phyloP scores from a whole-genome alignment of 805 yeast species.

The Citeromyces nyonsensis region DNA sequence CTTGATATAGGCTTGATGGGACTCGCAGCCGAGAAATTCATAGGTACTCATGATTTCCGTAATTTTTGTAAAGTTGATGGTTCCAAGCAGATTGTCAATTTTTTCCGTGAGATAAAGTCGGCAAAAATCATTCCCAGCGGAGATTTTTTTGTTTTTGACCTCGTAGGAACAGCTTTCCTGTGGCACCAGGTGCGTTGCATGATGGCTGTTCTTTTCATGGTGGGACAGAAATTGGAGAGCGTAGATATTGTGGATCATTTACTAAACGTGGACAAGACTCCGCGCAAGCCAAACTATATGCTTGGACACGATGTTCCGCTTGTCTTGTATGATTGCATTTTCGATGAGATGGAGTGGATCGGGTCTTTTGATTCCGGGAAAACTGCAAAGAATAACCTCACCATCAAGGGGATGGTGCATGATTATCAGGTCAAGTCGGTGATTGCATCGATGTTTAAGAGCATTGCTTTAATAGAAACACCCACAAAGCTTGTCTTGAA shows the following conservation, averaged over 20 bases:
- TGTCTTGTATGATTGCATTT: constrained; percentile 74
- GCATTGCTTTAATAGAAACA: constrained; percentile 12
- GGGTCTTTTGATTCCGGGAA: constrained; percentile 17
- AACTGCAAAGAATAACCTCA: constrained; percentile 22
- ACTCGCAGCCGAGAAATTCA: constrained; percentile 42
- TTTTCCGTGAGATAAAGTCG: constrained; percentile 40
- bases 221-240: constrained; percentile 65
- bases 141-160: constrained; percentile 47
- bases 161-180: constrained; percentile 78
- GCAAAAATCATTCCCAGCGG: constrained; percentile 9
- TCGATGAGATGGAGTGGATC: constrained; percentile 54
- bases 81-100: constrained; percentile 79
- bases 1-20: constrained; percentile 56
- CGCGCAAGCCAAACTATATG: constrained; percentile 64
- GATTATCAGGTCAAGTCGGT: constrained; percentile 42
- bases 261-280: constrained; percentile 35
- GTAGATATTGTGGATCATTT: constrained; percentile 42
- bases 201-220: constrained; percentile 68
- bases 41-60: constrained; percentile 81
- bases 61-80: constrained; percentile 94
- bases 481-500: constrained; percentile 16
- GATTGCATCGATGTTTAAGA: constrained; percentile 33
- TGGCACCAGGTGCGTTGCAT: constrained; percentile 98
- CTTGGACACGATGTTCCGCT: constrained; percentile 88
- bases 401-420: constrained; percentile 32